Percentiles rank a stretch among this genome's conserved stretches.
These are phyloP conservation scores for Malania oleifera DNA, from an alignment of 164 flowering plant genomes.

Conservation along the genomic window DNA sequence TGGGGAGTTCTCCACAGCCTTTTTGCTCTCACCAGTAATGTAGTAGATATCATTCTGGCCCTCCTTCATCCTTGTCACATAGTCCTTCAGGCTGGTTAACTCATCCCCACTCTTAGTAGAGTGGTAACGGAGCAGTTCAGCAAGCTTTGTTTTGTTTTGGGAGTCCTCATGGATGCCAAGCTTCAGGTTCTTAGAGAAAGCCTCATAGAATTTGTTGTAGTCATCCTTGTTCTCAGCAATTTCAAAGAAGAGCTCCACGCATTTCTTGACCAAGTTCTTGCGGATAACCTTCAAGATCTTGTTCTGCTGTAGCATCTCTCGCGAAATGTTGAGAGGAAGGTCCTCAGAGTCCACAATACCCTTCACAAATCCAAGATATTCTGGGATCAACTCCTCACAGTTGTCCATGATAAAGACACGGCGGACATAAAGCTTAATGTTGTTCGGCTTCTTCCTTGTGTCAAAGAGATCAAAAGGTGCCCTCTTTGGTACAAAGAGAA, in stretches of 20 bases:
- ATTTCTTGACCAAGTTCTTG: conserved; percentile 48
- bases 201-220: conserved; percentile 45
- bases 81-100: conserved; percentile 49
- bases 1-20: conserved; percentile 57
- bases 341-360: conserved; percentile 60
- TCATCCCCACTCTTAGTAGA: conserved; percentile 46
- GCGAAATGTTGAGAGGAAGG: conserved; percentile 46
- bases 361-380: conserved; percentile 46
- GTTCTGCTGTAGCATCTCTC: conserved; percentile 47
- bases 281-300: conserved; percentile 37
- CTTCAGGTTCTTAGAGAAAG: conserved; percentile 41
- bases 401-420: conserved; percentile 61
- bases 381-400: conserved; percentile 57
- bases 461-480: conserved; percentile 65
- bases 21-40: conserved; percentile 51
- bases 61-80: conserved; percentile 61
- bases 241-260: conserved; percentile 42
- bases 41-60: conserved; percentile 51
- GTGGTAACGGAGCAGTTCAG: conserved; percentile 38
- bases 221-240: conserved; percentile 53
- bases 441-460: conserved; percentile 58
- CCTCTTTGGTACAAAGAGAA: conserved; percentile 56
- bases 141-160: conserved; percentile 35
- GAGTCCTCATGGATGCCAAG: conserved; percentile 49
- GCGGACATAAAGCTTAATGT: conserved; percentile 60